Percentiles rank a stretch among this genome's conserved stretches.
phyloP scores from a whole-genome alignment of 2,329 filamentous ascomycete species.

The Chaetomiaceae sp. region DNA sequence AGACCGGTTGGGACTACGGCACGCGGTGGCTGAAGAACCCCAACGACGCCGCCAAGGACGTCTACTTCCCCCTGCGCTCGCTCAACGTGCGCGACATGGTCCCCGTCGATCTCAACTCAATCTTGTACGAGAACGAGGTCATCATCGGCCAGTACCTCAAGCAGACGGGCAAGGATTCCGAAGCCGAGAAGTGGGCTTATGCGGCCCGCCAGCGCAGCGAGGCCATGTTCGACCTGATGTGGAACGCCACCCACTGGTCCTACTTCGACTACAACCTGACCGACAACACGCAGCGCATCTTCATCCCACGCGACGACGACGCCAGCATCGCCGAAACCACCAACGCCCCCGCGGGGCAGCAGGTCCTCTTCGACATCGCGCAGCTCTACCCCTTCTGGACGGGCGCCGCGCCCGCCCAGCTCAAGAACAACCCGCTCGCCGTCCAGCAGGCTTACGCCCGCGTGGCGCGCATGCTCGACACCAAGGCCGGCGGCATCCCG shows the following conservation, averaged over 20 bases:
- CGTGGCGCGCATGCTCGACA: constrained; percentile 46
- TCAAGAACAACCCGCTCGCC: constrained; percentile 54
- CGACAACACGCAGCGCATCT: constrained; percentile 49
- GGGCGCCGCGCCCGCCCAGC: constrained; percentile 51
- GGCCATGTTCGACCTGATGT: constrained; percentile 58
- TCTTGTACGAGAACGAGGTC: constrained; percentile 60
- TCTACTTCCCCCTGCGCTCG: constrained; percentile 59
- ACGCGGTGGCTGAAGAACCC: constrained; percentile 54
- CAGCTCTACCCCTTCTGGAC: constrained; percentile 67
- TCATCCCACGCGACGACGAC: constrained; percentile 44
- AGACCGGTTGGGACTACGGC: constrained; percentile 60
- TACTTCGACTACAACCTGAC: constrained; percentile 68
- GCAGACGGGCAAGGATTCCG: constrained; percentile 43
- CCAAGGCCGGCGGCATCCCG: constrained; percentile 50
- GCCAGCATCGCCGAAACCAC: constrained; percentile 35
- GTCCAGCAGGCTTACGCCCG: constrained; percentile 49
- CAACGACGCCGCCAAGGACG: constrained; percentile 50
- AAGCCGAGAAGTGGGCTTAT: constrained; percentile 43
- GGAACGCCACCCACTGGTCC: constrained; percentile 55
- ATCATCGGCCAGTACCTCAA: constrained; percentile 51
- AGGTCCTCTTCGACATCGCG: constrained; percentile 51
- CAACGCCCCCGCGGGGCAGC: constrained; percentile 46
- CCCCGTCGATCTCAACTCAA: constrained; percentile 62
- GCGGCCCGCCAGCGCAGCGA: constrained; percentile 48
- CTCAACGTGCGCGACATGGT: constrained; percentile 54